Percentiles rank a stretch among this genome's conserved stretches.
Evolutionary conservation across 169 alveolate genomes (phyloP).

Genomic region (Theileria orientalis): DNA sequence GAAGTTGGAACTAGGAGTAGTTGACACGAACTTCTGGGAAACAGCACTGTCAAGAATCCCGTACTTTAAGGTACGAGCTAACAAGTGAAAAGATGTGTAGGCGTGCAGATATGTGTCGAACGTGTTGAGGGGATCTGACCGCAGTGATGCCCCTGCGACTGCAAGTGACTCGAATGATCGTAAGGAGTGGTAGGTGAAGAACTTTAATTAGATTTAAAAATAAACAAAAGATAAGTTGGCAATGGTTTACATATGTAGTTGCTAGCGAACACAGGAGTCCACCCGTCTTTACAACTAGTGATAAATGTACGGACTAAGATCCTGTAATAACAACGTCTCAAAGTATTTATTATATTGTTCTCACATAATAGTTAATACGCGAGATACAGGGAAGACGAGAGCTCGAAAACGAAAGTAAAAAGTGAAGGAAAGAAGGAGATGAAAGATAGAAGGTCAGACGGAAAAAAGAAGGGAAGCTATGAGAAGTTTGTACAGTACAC

Average conservation of each 20-base stretch:
- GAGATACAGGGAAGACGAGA: slow-evolving; percentile 7
- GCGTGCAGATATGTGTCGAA: slow-evolving; percentile 27
- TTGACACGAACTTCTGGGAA: slow-evolving; percentile 81
- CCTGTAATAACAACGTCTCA: slow-evolving; percentile 46
- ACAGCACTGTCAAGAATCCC: slow-evolving; percentile 71
- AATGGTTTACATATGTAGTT: background rate
- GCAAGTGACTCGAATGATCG: too few species aligned
- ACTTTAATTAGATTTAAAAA: too few species aligned
- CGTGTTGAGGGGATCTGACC: background rate
- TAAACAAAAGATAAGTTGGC: too few species aligned
- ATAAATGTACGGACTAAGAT: slow-evolving; percentile 61
- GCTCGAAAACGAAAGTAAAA: background rate
- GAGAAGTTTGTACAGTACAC: slow-evolving; percentile 69
- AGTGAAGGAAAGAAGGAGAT: background rate
- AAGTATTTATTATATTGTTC: slow-evolving; percentile 5
- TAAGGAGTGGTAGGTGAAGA: too few species aligned
- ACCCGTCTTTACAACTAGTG: slow-evolving; percentile 50
- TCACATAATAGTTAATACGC: background rate
- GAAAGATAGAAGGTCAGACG: background rate
- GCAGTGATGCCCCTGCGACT: background rate
- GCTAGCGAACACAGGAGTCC: slow-evolving; percentile 52
- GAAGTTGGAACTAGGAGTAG: slow-evolving; percentile 54
- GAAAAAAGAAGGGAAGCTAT: background rate
- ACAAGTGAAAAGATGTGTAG: slow-evolving; percentile 17
- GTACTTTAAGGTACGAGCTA: slow-evolving; percentile 61